Conservation (phyloP, 1,284 basidiomycete species). For the Rhodotorula mucilaginosa region DNA sequence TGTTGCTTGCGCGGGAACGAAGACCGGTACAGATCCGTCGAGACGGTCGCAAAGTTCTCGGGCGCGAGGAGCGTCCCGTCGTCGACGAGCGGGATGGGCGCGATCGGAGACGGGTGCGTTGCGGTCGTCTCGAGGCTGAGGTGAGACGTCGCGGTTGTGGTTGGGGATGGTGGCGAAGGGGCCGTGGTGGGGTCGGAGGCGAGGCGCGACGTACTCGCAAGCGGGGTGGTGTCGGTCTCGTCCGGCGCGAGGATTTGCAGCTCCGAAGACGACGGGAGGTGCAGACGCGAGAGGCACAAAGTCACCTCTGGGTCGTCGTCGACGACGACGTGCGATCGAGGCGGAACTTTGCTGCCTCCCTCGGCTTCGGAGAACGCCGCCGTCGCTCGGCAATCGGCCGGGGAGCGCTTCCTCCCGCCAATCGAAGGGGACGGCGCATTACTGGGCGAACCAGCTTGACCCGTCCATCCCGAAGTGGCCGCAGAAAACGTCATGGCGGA, state of each 20-base stretch:
- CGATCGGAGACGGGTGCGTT: background rate
- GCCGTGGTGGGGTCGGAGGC: background rate
- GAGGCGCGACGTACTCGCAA: background rate
- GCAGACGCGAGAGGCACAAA: background rate
- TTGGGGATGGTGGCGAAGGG: background rate
- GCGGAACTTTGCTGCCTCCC: no score
- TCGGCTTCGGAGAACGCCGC: background rate
- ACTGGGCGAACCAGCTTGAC: background rate
- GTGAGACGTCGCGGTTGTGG: background rate
- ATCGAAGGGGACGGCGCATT: background rate
- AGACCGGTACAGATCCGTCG: constrained; percentile 54
- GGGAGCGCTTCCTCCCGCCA: no score
- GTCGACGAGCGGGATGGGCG: constrained; percentile 1
- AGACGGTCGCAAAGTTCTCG: constrained; percentile 53
- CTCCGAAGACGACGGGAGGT: background rate
- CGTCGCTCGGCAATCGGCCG: background rate
- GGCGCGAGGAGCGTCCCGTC: constrained; percentile 48
- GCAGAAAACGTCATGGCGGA: constrained; percentile 26
- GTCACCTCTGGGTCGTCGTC: background rate
- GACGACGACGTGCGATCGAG: background rate
- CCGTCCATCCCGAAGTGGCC: background rate
- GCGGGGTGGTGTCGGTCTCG: background rate
- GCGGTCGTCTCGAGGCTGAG: background rate
- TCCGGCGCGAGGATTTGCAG: background rate
- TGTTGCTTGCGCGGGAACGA: constrained; percentile 57